Conservation (phyloP, 1,139 yeast genomes). For the Blastobotrys illinoisensis region DNA sequence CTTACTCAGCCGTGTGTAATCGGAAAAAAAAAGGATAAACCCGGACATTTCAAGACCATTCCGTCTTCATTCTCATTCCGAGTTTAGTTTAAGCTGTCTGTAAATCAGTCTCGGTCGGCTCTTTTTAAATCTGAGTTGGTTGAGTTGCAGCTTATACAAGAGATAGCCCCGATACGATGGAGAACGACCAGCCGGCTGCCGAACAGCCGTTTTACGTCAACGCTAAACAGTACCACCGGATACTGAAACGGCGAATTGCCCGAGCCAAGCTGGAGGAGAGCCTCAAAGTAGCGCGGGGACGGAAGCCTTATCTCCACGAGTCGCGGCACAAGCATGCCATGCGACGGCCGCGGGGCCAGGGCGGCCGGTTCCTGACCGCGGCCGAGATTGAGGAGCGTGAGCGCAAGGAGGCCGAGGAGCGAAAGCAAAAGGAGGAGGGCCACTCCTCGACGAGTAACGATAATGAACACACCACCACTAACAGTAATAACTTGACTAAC, state of each 20-base stretch:
- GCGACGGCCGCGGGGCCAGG: constrained; percentile 99
- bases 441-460: neutral
- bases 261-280: constrained; percentile 89
- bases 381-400: constrained; percentile 91
- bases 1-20: neutral
- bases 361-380: constrained; percentile 93
- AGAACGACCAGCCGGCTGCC: constrained; percentile 26
- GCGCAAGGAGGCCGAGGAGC: constrained; percentile 40
- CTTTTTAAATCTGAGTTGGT: neutral
- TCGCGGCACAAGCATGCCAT: constrained; percentile 98
- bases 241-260: constrained; percentile 85
- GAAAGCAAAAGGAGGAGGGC: neutral
- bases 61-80: no score
- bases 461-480: constrained; percentile 1
- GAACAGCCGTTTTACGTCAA: constrained; percentile 97
- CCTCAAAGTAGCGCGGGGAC: constrained; percentile 78
- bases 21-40: neutral
- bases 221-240: constrained; percentile 95
- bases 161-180: neutral
- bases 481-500: neutral
- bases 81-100: no score
- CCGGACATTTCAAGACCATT: no score
- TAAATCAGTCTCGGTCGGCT: no score
- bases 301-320: constrained; percentile 93
- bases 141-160: neutral